Evolutionary conservation across 345 rosid species (phyloP), one percentile per base, ranked within the genome.

Genomic region (Acer campestre): DNA sequence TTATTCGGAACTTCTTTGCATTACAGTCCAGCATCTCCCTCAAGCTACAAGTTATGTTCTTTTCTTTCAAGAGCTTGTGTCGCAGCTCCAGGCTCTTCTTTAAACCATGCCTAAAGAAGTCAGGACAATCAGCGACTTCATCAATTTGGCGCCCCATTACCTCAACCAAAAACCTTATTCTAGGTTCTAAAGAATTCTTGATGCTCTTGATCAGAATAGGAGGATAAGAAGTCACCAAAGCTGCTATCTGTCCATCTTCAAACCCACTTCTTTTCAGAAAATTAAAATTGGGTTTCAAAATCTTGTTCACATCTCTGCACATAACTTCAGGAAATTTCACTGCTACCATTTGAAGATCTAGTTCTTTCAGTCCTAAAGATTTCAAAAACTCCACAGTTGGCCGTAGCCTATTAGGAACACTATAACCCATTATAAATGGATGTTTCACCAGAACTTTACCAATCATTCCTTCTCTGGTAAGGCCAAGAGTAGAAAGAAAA

Each of bases 381-480:
- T 84, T 90, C 70, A 92, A 79, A 73, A 92, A 92, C 29, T 89
- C 89, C 12, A 82, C 74, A 29, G 94, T 92, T 42, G 93, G 94
- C 13, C 78, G 80, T 29, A 91, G 75, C 80, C 95, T 80, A 58
- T 89, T 88, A 0, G 82, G 86, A 48, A 91, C 90, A 23, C 90
- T 89, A 58, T 92, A 92, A 3, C 94, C 97, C 91, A 89, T 88
- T 10, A 90, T 86, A 83, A 86, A 92, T 0, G 94, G 97, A 69
- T 89, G 81, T 79, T 87, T 92, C 61, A 84, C 85, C n/a, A 89
- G 79, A 42, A 92, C 87, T 84, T 86, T 88, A 17, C 92, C 93
- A 31, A 90, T 86, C 91, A 87, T 83, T 64, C 92, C 89, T 71
- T 88, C 90, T 77, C 74, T 82, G 46, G 79, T 67, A 65, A 92